A percentile compares a stretch with the other conserved stretches of the same genome.
phyloP scores from a whole-genome alignment of 495 filamentous ascomycete genomes.

The Penicillium riverlandense region DNA sequence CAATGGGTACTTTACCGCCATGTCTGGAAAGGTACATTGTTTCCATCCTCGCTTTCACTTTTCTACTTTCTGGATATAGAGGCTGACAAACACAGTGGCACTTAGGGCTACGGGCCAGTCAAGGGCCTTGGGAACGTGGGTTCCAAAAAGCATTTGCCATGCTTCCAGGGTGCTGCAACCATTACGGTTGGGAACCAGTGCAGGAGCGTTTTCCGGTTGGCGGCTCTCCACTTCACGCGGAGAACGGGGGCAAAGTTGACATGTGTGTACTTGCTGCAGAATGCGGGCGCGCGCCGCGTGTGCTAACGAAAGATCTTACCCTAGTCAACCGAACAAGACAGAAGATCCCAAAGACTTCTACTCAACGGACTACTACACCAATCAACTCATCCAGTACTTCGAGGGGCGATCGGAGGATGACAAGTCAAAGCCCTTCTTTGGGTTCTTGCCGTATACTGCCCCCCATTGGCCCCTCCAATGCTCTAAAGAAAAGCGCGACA shows the following conservation, averaged over 20 bases:
- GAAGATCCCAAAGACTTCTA: conserved; percentile 25
- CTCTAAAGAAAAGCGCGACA: conserved; percentile 20
- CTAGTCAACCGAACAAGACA: conserved; percentile 4
- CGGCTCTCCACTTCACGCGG: conserved; percentile 7
- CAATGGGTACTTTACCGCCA: conserved; percentile 45
- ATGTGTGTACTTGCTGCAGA: conserved; percentile 1
- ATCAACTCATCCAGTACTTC: conserved; percentile 27
- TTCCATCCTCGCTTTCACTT: too few species aligned
- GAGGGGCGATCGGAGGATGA: conserved; percentile 31
- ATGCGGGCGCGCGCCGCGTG: too few species aligned
- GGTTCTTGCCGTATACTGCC: conserved; percentile 31
- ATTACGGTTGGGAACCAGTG: conserved; percentile 18
- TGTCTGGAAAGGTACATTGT: conserved; percentile 40
- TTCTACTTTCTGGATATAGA: too few species aligned
- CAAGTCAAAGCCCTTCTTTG: conserved; percentile 29
- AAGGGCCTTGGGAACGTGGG: conserved; percentile 34
- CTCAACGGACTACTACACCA: conserved; percentile 24
- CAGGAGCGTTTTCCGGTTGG: conserved; percentile 8
- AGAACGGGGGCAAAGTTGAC: conserved; percentile 6
- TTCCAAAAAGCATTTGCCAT: conserved; percentile 37
- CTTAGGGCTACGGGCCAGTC: conserved; percentile 32
- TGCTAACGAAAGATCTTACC: background rate
- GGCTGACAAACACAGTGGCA: conserved; percentile 19
- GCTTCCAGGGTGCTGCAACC: conserved; percentile 32
- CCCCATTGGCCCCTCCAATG: conserved; percentile 37